Evolutionary conservation across 768 basidiomycete species (phyloP).

Genomic region (Suillus placidus): DNA sequence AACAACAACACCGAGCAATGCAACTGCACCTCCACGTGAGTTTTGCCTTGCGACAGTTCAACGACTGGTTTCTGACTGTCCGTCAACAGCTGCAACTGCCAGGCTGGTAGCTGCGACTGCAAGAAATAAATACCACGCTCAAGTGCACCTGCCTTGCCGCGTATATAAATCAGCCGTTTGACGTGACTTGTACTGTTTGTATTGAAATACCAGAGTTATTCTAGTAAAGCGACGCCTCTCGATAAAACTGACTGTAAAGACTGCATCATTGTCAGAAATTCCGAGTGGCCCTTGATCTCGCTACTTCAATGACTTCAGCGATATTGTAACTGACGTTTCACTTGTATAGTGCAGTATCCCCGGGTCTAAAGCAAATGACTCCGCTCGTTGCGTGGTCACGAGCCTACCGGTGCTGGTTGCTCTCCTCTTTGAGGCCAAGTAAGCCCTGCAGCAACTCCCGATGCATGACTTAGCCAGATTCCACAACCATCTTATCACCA

Average conservation of each 20-base stretch:
- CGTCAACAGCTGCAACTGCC: slow-evolving; percentile 13
- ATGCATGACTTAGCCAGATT: no score
- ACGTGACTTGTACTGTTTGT: neutral
- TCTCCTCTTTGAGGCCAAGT: no score
- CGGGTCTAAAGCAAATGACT: no score
- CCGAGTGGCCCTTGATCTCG: no score
- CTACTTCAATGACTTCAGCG: no score
- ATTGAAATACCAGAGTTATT: neutral
- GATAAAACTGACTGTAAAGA: neutral
- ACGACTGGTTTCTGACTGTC: neutral
- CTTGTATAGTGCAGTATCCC: no score
- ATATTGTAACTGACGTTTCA: no score
- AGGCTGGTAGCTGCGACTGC: slow-evolving; percentile 11
- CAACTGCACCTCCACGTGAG: slow-evolving; percentile 10
- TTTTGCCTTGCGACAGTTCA: neutral
- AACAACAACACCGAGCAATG: slow-evolving; percentile 6
- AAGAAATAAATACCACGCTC: neutral
- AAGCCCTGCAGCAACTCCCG: no score
- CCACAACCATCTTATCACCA: no score
- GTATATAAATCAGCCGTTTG: neutral
- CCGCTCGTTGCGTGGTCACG: no score
- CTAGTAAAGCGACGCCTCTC: neutral
- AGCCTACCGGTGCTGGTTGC: no score
- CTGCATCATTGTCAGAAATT: neutral
- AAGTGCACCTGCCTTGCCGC: neutral